phyloP scores from a whole-genome alignment of 345 rosid species.

The Mangifera indica region DNA sequence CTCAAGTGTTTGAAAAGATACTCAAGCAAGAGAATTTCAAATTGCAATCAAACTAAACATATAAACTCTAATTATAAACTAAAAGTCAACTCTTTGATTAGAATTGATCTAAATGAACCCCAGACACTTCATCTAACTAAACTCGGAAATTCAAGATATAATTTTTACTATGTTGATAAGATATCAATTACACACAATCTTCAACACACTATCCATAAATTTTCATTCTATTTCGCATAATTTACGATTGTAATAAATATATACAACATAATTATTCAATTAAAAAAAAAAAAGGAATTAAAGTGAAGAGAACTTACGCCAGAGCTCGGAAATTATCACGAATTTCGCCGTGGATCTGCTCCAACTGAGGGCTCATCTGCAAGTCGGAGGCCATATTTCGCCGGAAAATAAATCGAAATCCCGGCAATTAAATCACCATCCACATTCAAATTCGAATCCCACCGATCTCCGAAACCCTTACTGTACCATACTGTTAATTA shows the following conservation, averaged over 20 bases:
- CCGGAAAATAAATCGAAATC: constrained; percentile 35
- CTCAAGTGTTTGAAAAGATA: too few species aligned
- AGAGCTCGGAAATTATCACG: constrained; percentile 90
- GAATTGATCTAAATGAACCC: too few species aligned
- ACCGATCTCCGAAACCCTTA: constrained; percentile 21
- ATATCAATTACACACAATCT: too few species aligned
- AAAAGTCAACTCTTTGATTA: too few species aligned
- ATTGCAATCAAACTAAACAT: neutral
- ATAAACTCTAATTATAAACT: neutral
- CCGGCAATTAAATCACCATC: constrained; percentile 24
- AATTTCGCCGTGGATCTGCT: constrained; percentile 98
- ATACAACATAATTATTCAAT: neutral
- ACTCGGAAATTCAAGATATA: too few species aligned
- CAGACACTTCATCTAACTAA: too few species aligned
- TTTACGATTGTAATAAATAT: neutral
- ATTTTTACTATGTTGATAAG: too few species aligned
- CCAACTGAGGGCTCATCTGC: constrained; percentile 83
- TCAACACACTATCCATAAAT: too few species aligned
- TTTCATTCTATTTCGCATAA: too few species aligned
- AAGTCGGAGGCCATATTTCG: constrained; percentile 54
- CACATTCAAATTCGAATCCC: constrained; percentile 3
- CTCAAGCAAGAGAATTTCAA: neutral
- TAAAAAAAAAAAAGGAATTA: neutral
- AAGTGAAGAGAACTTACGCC: constrained; percentile 43
- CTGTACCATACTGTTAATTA: neutral